These are phyloP conservation scores for Colletotrichum sansevieriae DNA, from an alignment of 2,329 filamentous ascomycete species.

Conservation along the genomic window DNA sequence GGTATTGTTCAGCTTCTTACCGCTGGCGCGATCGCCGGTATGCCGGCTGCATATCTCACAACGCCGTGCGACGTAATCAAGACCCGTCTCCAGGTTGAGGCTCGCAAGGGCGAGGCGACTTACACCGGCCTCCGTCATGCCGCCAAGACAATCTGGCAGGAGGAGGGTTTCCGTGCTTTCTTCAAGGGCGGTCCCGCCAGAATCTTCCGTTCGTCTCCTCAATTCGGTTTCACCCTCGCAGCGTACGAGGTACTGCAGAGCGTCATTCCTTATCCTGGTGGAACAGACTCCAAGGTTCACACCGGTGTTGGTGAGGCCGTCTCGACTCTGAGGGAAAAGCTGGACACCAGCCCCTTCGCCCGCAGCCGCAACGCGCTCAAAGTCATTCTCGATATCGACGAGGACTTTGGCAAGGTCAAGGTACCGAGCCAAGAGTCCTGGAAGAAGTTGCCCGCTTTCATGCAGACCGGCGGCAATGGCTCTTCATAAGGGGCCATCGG, in stretches of 20 bases:
- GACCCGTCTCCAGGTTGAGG: conserved; percentile 96
- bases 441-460: conserved; percentile 65
- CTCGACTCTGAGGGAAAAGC: conserved; percentile 73
- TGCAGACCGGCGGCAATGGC: conserved; percentile 46
- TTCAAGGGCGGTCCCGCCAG: conserved; percentile 98
- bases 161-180: conserved; percentile 96
- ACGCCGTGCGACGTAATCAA: conserved; percentile 99
- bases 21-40: conserved; percentile 93
- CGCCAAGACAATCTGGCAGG: conserved; percentile 83
- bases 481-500: conserved; percentile 14
- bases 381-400: conserved; percentile 93
- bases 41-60: conserved; percentile 93
- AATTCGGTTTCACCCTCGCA: conserved; percentile 97
- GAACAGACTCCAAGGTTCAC: conserved; percentile 65
- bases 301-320: conserved; percentile 74
- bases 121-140: conserved; percentile 92
- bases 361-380: conserved; percentile 91
- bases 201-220: conserved; percentile 93
- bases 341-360: conserved; percentile 63
- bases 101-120: conserved; percentile 89
- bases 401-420: conserved; percentile 86
- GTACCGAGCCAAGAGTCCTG: conserved; percentile 67
- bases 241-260: conserved; percentile 93
- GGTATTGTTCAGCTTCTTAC: conserved; percentile 92
- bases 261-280: conserved; percentile 82